Conservation (phyloP, 768 basidiomycete genomes). For the Suillus americanus region DNA sequence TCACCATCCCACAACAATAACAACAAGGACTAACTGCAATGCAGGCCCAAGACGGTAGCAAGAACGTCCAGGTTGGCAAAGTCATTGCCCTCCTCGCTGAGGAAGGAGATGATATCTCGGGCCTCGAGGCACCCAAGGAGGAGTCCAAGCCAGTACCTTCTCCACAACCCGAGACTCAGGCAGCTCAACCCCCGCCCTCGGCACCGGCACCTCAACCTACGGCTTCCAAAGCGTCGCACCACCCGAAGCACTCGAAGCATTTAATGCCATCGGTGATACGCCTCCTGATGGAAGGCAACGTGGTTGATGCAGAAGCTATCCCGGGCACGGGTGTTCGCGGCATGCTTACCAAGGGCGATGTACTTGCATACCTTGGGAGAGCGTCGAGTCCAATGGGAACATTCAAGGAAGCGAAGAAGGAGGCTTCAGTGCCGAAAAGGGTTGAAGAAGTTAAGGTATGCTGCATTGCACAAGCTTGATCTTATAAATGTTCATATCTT, state of each 20-base stretch:
- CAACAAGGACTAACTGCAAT: neutral
- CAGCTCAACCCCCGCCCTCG: slow-evolving; percentile 18
- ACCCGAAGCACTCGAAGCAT: slow-evolving; percentile 57
- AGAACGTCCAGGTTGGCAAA: slow-evolving; percentile 84
- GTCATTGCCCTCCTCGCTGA: slow-evolving; percentile 92
- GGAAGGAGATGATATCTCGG: slow-evolving; percentile 92
- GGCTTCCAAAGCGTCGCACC: slow-evolving; percentile 34
- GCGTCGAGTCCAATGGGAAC: slow-evolving; percentile 78
- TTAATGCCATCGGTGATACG: slow-evolving; percentile 91
- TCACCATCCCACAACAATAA: neutral
- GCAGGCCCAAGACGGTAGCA: slow-evolving; percentile 75
- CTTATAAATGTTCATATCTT: neutral
- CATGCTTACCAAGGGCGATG: slow-evolving; percentile 96
- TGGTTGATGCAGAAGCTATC: slow-evolving; percentile 64
- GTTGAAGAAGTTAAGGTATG: slow-evolving; percentile 41
- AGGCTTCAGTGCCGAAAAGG: slow-evolving; percentile 31
- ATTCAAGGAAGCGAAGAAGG: slow-evolving; percentile 48
- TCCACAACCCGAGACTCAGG: slow-evolving; percentile 22
- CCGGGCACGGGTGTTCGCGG: slow-evolving; percentile 89
- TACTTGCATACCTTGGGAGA: slow-evolving; percentile 82
- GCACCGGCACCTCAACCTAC: slow-evolving; percentile 23
- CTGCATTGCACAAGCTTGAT: neutral
- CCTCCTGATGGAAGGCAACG: slow-evolving; percentile 56
- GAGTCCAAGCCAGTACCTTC: slow-evolving; percentile 23
- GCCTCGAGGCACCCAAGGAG: slow-evolving; percentile 63